A percentile compares a stretch with the other conserved stretches of the same genome.
phyloP scores from a whole-genome alignment of 208 protist genomes.

The Trypanosoma platydactyli region DNA sequence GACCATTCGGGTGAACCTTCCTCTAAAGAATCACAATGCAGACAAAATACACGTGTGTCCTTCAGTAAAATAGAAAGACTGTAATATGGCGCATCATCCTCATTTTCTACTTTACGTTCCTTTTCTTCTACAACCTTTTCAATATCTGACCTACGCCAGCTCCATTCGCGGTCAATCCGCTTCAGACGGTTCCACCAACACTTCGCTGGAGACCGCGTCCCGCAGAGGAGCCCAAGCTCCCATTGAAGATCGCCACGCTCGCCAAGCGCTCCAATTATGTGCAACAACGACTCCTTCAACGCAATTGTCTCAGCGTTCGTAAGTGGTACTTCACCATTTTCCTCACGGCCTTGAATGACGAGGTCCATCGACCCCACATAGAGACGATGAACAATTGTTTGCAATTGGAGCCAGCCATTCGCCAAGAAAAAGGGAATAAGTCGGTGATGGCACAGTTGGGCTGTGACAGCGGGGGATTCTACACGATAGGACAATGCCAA shows the following conservation, averaged over 20 bases:
- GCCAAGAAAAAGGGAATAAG: slow-evolving; percentile 57
- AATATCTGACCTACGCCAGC: not conserved
- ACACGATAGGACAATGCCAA: slow-evolving; percentile 50
- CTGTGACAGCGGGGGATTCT: slow-evolving; percentile 43
- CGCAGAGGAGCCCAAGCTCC: slow-evolving; percentile 12
- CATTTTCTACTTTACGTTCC: not conserved
- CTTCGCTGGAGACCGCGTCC: not conserved
- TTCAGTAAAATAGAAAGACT: slow-evolving; percentile 19
- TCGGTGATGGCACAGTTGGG: slow-evolving; percentile 36
- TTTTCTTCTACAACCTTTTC: not conserved
- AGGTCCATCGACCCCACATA: slow-evolving; percentile 55
- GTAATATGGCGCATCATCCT: not conserved
- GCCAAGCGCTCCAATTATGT: slow-evolving; percentile 19
- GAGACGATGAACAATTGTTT: slow-evolving; percentile 49
- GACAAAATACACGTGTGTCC: slow-evolving; percentile 14
- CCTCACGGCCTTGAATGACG: slow-evolving; percentile 31
- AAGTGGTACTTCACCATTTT: not conserved
- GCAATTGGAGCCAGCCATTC: slow-evolving; percentile 50
- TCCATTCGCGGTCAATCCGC: slow-evolving; percentile 5
- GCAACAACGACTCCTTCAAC: slow-evolving; percentile 24
- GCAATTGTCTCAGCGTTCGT: slow-evolving; percentile 10
- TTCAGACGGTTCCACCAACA: slow-evolving; percentile 20
- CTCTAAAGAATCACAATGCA: slow-evolving; percentile 5
- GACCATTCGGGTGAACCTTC: not conserved
- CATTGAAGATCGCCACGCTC: slow-evolving; percentile 2